phyloP scores from a whole-genome alignment of 441 rosid species.

The Corymbia calophylla region DNA sequence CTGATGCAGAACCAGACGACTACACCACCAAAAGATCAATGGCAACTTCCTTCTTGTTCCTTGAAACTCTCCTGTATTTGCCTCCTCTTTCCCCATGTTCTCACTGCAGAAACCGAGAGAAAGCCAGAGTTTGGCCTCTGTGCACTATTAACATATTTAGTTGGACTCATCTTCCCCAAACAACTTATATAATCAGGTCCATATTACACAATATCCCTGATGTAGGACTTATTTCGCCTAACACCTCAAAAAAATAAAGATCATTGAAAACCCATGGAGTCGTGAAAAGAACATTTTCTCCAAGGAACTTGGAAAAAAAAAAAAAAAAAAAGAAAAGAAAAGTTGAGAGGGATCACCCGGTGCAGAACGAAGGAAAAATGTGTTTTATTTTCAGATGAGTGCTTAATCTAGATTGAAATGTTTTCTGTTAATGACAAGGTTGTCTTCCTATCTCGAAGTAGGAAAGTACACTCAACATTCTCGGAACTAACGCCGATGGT shows the following conservation, averaged over 20 bases:
- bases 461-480: not conserved
- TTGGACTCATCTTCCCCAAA: not conserved
- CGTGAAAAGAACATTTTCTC: not conserved
- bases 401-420: not conserved
- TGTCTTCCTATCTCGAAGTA: not conserved
- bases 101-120: not conserved
- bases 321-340: not conserved
- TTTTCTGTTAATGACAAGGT: not conserved
- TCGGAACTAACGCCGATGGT: not conserved
- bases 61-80: not conserved
- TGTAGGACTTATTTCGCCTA: not conserved
- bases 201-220: not conserved
- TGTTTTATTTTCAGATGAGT: not conserved
- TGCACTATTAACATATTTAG: not conserved
- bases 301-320: too few relatives aligned
- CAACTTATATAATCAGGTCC: not conserved
- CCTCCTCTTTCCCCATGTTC: not conserved
- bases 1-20: not conserved
- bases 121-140: not conserved
- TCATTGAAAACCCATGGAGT: not conserved
- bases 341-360: too few relatives aligned
- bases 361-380: too few relatives aligned
- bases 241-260: not conserved
- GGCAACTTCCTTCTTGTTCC: not conserved
- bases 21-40: not conserved